phyloP scores from a whole-genome alignment of 2,329 filamentous ascomycete genomes.

The Pleoardoris graminearum region DNA sequence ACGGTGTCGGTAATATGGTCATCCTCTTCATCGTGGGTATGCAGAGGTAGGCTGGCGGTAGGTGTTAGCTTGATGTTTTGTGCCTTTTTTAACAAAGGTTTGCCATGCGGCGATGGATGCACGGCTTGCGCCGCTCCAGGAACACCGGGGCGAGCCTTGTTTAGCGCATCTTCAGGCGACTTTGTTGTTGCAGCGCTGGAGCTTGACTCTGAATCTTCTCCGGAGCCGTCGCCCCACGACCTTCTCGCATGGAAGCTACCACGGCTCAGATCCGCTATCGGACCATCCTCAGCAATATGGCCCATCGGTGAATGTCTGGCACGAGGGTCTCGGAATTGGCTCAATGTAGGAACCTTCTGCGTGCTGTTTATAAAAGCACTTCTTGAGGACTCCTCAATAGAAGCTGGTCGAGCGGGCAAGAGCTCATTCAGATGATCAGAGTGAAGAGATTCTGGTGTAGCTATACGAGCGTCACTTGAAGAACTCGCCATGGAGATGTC shows the following conservation, averaged over 20 bases:
- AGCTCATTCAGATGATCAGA: constrained; percentile 11
- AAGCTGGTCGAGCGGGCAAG: constrained; percentile 12
- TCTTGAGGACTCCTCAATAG: constrained; percentile 38
- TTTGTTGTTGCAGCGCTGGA: constrained; percentile 29
- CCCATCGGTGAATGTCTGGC: constrained; percentile 12
- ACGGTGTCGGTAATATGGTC: constrained; percentile 90
- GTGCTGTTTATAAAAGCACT: constrained; percentile 51
- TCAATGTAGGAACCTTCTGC: constrained; percentile 44
- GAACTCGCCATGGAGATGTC: constrained; percentile 25
- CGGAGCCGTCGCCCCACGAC: constrained; percentile 47
- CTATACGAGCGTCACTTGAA: constrained; percentile 19
- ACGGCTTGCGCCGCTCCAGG: constrained; percentile 9
- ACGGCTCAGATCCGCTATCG: constrained; percentile 31
- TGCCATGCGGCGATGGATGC: constrained; percentile 9
- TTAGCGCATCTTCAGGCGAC: constrained; percentile 9
- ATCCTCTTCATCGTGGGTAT: constrained; percentile 24
- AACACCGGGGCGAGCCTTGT: constrained; percentile 12
- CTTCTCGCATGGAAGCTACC: constrained; percentile 14
- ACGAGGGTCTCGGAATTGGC: constrained; percentile 18
- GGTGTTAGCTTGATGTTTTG: constrained; percentile 20
- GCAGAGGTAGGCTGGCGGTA: constrained; percentile 1
- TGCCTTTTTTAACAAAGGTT: constrained; percentile 18
- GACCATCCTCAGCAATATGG: constrained; percentile 21
- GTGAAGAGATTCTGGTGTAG: constrained; percentile 19
- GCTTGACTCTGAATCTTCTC: constrained; percentile 34